Base-by-base conservation (phyloP, 352 stramenopile species). In the Phytophthora chlamydospora region DNA sequence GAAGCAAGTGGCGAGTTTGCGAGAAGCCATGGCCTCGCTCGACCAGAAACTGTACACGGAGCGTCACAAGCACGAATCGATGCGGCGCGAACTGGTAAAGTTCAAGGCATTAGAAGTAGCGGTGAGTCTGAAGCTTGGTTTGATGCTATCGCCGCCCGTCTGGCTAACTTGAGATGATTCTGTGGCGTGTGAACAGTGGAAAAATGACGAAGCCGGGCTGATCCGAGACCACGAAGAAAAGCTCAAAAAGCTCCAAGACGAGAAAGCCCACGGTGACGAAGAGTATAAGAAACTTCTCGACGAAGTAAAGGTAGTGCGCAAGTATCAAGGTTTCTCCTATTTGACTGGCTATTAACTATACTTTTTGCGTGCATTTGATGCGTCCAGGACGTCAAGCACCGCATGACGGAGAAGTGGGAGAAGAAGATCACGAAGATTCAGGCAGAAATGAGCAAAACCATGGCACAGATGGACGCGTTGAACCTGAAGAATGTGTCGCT, bases 381-480 rank as follows among this genome's bases (percentile, higher is more conserved):
- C 24, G 24, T 41, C 3, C 33, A 89, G 60, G 83, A 93, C 43
- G 68, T 86, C 4, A 76, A 87, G 40, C 62, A 83, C 29, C 78
- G 89, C 39, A 74, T 91, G 17, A 80, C 84, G 9, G 80, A 92
- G 2, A 85, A 88, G 36, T 94, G 87, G 87, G 82, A 92, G 50
- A 81, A 84, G 24, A 89, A 90, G 43, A 53, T 96, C 6, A 66
- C 63, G 3, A 90, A 89, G 39, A 75, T 90, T 24, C 80, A 90
- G 43, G 61, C 72, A 0, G 87, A 96, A 38, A 68, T 83, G 61
- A 75, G 63, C 33, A 90, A 83, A 53, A 75, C 70, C 10, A 92
- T 91, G 52, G 58, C 75, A 7, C 85, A 94, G 36, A 68, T 90
- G 49, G 83, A 96, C 36, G 85, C 89, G n/a, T 38, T 90, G 8